Base-by-base conservation (phyloP, 352 stramenopile genomes). In the Phytophthora pinifolia region DNA sequence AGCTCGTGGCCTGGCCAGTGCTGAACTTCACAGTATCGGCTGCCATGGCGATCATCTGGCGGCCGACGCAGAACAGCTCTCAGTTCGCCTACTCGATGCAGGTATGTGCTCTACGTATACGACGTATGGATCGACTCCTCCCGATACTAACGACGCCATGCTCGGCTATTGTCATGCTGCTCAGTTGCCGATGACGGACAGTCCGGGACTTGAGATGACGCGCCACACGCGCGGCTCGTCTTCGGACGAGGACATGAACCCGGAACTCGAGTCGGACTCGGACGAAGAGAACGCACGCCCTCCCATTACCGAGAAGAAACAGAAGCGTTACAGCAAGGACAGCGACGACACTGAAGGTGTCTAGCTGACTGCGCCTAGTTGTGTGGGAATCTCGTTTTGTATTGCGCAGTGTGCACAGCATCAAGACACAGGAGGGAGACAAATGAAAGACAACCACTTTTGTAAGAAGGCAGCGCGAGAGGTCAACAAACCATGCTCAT, bases 11-110 rank as follows among this genome's bases (percentile, higher is more conserved):
- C 18, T 97, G 88, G 86, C 86, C 89, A 12, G 81, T 96, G 37
- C 74, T 97, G 35, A 96, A 97, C 65, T 97, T 97, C 48, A 92
- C 73, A 2, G 86, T 97, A 13, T 91, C 88, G 47, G 69, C 81
- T 10, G 83, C 89, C 1, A 95, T 97, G 79, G 90, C 86, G 51
- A 71, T 92, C 50, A 96, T 97, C 50, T 97, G 89, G 89, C 79
- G 86, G 10, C 89, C 89, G 3, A 94, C 84, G 0, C 70, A 88
- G 51, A 91, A 86, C 59, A 91, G 79, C 46, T 93, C 85, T 14
- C 83, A 93, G 59, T 89, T 89, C 65, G 85, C 85, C 22, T 92
- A 87, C 56, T 93, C 85, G 12, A 92, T 90, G 68, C 83, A 88
- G 74, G 76, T 87, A 67, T 22, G 68, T 42, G 48, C 17, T 15